A percentile compares a stretch with the other conserved stretches of the same genome.
phyloP scores from a whole-genome alignment of 148 eudicot species.

The Camellia japonica region DNA sequence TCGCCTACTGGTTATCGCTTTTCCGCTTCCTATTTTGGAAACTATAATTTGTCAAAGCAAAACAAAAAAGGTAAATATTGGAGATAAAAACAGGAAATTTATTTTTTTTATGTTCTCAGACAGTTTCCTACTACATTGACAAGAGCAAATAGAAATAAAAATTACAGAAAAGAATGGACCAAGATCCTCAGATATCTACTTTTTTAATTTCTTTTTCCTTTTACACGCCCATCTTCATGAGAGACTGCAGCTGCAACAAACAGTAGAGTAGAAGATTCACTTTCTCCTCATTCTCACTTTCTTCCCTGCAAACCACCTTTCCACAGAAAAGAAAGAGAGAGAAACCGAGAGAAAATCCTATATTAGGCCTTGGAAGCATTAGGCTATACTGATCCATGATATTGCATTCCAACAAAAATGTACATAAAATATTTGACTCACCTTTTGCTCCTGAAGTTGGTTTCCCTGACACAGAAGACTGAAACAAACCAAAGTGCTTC shows the following conservation, averaged over 20 bases:
- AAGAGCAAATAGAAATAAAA: slow-evolving; percentile 30
- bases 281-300: slow-evolving; percentile 31
- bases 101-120: slow-evolving; percentile 35
- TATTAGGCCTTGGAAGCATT: not conserved
- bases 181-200: slow-evolving; percentile 18
- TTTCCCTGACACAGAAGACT: slow-evolving; percentile 32
- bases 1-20: no score
- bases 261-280: slow-evolving; percentile 7
- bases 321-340: not conserved
- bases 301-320: slow-evolving; percentile 41
- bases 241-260: slow-evolving; percentile 4
- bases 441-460: slow-evolving; percentile 34
- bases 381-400: not conserved
- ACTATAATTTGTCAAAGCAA: no score
- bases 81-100: slow-evolving; percentile 12
- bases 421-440: slow-evolving; percentile 13
- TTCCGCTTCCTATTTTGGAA: no score
- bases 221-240: slow-evolving; percentile 11
- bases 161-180: slow-evolving; percentile 17
- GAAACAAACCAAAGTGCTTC: slow-evolving; percentile 46
- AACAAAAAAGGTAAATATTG: not conserved
- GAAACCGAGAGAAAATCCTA: not conserved
- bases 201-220: slow-evolving; percentile 12
- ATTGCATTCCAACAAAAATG: not conserved
- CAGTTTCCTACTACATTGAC: slow-evolving; percentile 57